Evolutionary conservation across 2,329 filamentous ascomycete species (phyloP).

Genomic region (Aspergillus tanneri): DNA sequence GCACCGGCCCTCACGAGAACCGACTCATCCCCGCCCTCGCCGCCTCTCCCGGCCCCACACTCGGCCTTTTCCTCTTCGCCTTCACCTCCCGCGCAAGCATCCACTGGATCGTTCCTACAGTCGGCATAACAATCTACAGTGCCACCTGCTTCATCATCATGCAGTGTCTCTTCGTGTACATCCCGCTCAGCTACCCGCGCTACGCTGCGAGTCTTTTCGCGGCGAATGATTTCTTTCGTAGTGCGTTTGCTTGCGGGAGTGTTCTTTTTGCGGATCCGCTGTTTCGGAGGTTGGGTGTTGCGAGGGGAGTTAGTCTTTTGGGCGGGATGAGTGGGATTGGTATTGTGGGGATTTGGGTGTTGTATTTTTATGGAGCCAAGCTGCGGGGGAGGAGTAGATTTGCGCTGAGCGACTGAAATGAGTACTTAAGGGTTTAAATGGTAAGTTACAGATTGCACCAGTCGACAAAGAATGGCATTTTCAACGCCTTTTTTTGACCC

Average conservation of each 20-base stretch:
- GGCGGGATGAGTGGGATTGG: conserved; percentile 34
- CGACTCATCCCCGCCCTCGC: conserved; percentile 55
- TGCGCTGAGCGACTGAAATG: too few species aligned
- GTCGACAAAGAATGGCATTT: too few species aligned
- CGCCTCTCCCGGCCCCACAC: conserved; percentile 53
- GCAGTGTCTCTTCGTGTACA: conserved; percentile 42
- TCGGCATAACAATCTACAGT: conserved; percentile 42
- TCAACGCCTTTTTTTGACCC: too few species aligned
- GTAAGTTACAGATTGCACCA: too few species aligned
- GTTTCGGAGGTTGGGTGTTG: conserved; percentile 29
- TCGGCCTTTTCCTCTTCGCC: conserved; percentile 57
- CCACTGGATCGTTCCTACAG: conserved; percentile 35
- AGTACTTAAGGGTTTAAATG: too few species aligned
- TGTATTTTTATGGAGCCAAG: conserved; percentile 16
- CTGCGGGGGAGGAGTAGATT: conserved; percentile 10
- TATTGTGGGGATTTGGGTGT: conserved; percentile 20
- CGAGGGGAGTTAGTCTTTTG: conserved; percentile 29
- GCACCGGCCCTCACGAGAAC: conserved; percentile 53
- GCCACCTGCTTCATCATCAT: conserved; percentile 38
- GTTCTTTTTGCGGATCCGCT: conserved; percentile 33
- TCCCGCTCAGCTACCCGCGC: conserved; percentile 27
- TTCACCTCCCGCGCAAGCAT: conserved; percentile 19
- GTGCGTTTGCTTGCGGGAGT: conserved; percentile 33
- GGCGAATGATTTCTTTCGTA: conserved; percentile 33
- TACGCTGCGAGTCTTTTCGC: conserved; percentile 34